Base-by-base conservation (phyloP, 306 rosid species). In the Sesbania bispinosa region DNA sequence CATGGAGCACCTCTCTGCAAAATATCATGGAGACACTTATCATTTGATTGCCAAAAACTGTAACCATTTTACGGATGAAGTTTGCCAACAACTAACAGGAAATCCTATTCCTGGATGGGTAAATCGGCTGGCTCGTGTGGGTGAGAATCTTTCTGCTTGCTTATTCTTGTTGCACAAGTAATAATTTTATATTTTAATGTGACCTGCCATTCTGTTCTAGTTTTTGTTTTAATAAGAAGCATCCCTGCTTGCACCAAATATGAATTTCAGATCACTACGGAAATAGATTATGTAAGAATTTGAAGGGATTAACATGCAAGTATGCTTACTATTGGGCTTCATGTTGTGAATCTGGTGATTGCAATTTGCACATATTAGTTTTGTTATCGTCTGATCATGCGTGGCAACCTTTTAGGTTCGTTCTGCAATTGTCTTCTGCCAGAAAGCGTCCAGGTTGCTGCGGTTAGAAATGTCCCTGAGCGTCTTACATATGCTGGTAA, bases 361-460 rank as follows among this genome's bases (percentile, higher is more conserved):
- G 30, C 30, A 27, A 27, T 27, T 27, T 46, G 11, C 67, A 6
- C 67, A 21, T 58, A 51, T 65, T 45, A 53, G 68, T 63, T 74
- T 75, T 79, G 73, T 67, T 62, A 62, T 77, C 71, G 39, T 81
- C 82, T 89, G 77, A 89, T 81, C 73, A 41, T 8, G 51, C 57
- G 59, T 78, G 29, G 11, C 79, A 48, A 73, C 47, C 62, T 83
- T 75, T 77, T 92, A 91, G 99, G 97, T 84, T 89, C 99, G 75
- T 89, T 88, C 82, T 95, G 99, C 83, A 88, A 89, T 65, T 95
- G 99, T 88, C 92, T 95, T 76, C 93, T 89, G 43, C 99, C 99
- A 38, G 96, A 89, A 72, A 86, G 79, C 85, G 82, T 95, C 72
- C 96, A 91, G 69, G 85, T 84, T 57, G 48, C 85, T 57, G 96